Percentiles rank a stretch among this genome's conserved stretches.
Conservation (phyloP, 352 stramenopile genomes). For the Globisporangium paddicum region DNA sequence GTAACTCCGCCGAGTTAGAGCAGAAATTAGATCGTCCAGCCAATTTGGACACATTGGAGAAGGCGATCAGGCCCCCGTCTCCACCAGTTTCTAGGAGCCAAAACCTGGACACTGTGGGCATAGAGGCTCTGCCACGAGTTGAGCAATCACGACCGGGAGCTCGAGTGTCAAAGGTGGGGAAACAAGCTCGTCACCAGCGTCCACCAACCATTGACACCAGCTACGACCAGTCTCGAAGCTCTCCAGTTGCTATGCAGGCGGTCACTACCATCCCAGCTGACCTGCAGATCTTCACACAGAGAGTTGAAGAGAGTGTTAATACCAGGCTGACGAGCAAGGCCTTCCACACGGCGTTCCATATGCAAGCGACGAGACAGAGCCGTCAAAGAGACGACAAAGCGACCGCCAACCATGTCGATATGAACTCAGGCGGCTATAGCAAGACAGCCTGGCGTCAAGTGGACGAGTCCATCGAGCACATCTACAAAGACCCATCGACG, state of each 20-base stretch:
- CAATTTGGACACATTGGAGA: neutral
- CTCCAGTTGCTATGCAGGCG: neutral
- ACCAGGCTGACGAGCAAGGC: neutral
- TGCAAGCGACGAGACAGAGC: neutral
- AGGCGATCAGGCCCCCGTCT: neutral
- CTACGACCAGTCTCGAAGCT: neutral
- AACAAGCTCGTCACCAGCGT: neutral
- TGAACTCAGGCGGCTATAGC: neutral
- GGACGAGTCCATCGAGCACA: constrained; percentile 48
- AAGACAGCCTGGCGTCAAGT: constrained; percentile 28
- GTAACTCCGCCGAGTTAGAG: neutral
- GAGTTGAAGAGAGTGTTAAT: neutral
- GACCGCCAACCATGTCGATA: neutral
- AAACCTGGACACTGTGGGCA: no score
- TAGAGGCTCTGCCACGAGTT: no score
- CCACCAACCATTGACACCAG: neutral
- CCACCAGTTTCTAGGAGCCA: neutral
- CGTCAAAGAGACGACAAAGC: neutral
- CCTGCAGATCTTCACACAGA: constrained; percentile 3
- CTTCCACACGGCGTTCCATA: constrained; percentile 7
- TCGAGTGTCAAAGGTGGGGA: neutral
- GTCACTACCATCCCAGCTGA: neutral
- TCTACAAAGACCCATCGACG: constrained; percentile 51
- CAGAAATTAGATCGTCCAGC: neutral
- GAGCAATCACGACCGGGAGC: neutral